Conservation (phyloP, 176 grass and related monocot species). For the Ampelocalamus luodianensis region DNA sequence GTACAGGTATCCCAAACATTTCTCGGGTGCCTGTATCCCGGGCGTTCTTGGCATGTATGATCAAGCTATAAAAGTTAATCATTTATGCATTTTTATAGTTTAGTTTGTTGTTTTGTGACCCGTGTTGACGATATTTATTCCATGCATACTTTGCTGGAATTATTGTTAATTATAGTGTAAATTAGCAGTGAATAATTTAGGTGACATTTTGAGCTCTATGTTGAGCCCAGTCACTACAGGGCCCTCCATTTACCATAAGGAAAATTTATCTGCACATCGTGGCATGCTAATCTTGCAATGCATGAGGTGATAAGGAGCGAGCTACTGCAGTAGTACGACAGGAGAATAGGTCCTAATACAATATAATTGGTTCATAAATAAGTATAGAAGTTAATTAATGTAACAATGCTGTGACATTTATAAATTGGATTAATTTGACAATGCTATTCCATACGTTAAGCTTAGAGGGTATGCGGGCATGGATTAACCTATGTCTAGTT, state of each 20-base stretch:
- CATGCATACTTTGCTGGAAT: too few relatives aligned
- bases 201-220: too few relatives aligned
- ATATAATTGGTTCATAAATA: conserved; percentile 6
- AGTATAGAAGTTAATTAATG: background rate
- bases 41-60: too few relatives aligned
- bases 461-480: background rate
- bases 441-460: conserved; percentile 1
- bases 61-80: too few relatives aligned
- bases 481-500: background rate
- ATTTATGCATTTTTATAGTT: too few relatives aligned
- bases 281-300: background rate
- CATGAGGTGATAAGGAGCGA: background rate
- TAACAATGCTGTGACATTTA: background rate
- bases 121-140: too few relatives aligned
- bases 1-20: too few relatives aligned
- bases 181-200: too few relatives aligned
- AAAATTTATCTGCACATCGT: conserved; percentile 18
- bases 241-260: background rate
- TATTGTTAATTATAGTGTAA: too few relatives aligned
- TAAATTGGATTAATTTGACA: background rate
- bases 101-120: too few relatives aligned
- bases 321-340: background rate
- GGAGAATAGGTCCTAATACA: background rate
- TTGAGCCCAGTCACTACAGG: too few relatives aligned
- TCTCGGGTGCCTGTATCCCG: too few relatives aligned